Evolutionary conservation across 2,329 filamentous ascomycete species (phyloP).

Genomic region (Botryotinia convoluta): DNA sequence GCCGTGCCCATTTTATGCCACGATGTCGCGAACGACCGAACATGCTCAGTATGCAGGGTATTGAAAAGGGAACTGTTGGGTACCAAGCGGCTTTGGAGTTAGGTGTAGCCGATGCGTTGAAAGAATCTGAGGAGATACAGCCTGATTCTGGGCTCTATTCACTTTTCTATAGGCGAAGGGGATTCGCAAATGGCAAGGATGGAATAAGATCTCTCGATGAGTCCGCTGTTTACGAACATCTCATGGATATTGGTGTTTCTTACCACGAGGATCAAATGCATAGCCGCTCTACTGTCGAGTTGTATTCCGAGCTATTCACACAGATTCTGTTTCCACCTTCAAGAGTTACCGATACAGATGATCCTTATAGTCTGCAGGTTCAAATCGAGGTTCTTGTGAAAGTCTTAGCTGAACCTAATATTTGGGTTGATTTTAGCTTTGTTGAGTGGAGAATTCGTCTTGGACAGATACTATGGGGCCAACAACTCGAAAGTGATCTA

Average conservation of each 20-base stretch:
- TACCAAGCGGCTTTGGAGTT: constrained; percentile 67
- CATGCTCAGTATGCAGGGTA: constrained; percentile 70
- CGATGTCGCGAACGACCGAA: constrained; percentile 49
- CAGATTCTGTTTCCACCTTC: constrained; percentile 57
- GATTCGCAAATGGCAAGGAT: constrained; percentile 39
- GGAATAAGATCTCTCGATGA: constrained; percentile 55
- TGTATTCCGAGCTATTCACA: constrained; percentile 62
- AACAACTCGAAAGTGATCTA: constrained; percentile 47
- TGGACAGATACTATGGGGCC: constrained; percentile 69
- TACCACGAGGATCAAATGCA: constrained; percentile 54
- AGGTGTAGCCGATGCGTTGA: constrained; percentile 60
- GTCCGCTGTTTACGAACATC: constrained; percentile 55
- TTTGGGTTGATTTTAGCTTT: constrained; percentile 73
- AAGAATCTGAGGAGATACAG: constrained; percentile 53
- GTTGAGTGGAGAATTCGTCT: constrained; percentile 73
- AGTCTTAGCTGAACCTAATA: constrained; percentile 60
- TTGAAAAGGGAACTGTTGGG: constrained; percentile 69
- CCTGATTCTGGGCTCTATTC: constrained; percentile 24
- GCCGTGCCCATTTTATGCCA: constrained; percentile 34
- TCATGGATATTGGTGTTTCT: constrained; percentile 51
- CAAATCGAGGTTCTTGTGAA: constrained; percentile 68
- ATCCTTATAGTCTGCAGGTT: constrained; percentile 62
- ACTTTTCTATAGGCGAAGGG: constrained; percentile 29
- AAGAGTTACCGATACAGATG: constrained; percentile 54
- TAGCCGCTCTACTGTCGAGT: constrained; percentile 51